Conservation (phyloP, 2,329 filamentous ascomycete genomes). For the Chalara sp. region DNA sequence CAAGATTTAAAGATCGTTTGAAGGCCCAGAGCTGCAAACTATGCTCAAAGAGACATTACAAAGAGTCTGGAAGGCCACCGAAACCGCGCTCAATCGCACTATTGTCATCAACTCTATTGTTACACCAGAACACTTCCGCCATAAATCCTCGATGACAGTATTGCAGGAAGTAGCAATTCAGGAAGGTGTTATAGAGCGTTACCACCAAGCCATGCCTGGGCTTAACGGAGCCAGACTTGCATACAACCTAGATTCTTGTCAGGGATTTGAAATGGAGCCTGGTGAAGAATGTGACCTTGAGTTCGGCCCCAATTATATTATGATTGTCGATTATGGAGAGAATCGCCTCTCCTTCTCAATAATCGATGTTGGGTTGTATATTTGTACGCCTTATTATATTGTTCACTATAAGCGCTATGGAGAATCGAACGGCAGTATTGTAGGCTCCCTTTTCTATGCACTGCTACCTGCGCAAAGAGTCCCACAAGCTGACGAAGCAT, state of each 20-base stretch:
- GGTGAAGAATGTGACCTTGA: too few species aligned
- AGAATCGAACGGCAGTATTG: constrained; percentile 1
- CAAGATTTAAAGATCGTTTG: not conserved
- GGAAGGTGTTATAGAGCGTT: too few species aligned
- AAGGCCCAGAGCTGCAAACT: not conserved
- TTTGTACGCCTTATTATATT: not conserved
- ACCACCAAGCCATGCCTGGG: too few species aligned
- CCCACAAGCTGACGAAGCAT: not conserved
- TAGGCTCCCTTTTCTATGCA: not conserved
- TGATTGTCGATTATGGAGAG: too few species aligned
- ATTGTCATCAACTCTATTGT: constrained; percentile 1
- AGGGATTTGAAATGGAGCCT: too few species aligned
- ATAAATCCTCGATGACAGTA: not conserved
- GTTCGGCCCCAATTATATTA: too few species aligned
- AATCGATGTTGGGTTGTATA: constrained; percentile 1
- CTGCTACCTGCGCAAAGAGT: not conserved
- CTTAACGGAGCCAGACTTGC: too few species aligned
- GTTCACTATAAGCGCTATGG: not conserved
- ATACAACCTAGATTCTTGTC: too few species aligned
- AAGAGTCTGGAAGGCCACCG: not conserved
- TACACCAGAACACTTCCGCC: not conserved
- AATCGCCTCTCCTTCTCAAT: too few species aligned
- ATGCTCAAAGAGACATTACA: constrained; percentile 1
- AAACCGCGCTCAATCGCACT: not conserved
- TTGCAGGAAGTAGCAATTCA: too few species aligned